Conservation (phyloP, 2,329 filamentous ascomycete genomes). For the Xylaria polymorpha region DNA sequence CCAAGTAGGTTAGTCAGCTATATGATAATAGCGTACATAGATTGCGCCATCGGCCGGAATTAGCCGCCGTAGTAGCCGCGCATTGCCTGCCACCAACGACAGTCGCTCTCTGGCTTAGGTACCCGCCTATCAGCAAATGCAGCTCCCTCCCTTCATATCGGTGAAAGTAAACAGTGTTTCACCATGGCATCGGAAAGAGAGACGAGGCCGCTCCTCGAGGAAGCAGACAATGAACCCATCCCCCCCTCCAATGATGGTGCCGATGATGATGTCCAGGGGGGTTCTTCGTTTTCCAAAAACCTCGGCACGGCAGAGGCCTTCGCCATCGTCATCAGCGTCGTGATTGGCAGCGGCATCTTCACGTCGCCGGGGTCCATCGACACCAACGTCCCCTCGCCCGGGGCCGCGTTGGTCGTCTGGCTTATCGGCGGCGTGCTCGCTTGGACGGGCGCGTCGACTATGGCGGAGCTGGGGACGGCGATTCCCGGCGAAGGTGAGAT, state of each 20-base stretch:
- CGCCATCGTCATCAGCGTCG: slow-evolving; percentile 70
- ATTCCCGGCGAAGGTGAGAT: slow-evolving; percentile 67
- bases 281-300: slow-evolving; percentile 47
- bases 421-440: slow-evolving; percentile 70
- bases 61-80: slow-evolving; percentile 10
- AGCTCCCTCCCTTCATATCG: neutral
- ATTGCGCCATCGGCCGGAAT: slow-evolving; percentile 26
- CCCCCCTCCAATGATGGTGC: slow-evolving; percentile 16
- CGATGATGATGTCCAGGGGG: slow-evolving; percentile 24
- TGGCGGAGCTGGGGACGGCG: slow-evolving; percentile 72
- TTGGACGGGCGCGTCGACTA: slow-evolving; percentile 71
- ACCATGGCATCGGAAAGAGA: slow-evolving; percentile 36
- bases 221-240: slow-evolving; percentile 1
- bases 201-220: slow-evolving; percentile 34
- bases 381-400: slow-evolving; percentile 71
- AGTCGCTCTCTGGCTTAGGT: neutral
- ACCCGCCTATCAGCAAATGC: neutral
- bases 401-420: slow-evolving; percentile 69
- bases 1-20: neutral
- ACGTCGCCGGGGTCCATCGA: slow-evolving; percentile 73
- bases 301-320: slow-evolving; percentile 56
- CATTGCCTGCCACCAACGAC: neutral
- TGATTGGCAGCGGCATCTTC: slow-evolving; percentile 73
- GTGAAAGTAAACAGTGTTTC: neutral
- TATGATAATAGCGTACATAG: neutral